These are phyloP conservation scores for Phytopythium kandeliae DNA, from an alignment of 352 stramenopile species.

Conservation along the genomic window DNA sequence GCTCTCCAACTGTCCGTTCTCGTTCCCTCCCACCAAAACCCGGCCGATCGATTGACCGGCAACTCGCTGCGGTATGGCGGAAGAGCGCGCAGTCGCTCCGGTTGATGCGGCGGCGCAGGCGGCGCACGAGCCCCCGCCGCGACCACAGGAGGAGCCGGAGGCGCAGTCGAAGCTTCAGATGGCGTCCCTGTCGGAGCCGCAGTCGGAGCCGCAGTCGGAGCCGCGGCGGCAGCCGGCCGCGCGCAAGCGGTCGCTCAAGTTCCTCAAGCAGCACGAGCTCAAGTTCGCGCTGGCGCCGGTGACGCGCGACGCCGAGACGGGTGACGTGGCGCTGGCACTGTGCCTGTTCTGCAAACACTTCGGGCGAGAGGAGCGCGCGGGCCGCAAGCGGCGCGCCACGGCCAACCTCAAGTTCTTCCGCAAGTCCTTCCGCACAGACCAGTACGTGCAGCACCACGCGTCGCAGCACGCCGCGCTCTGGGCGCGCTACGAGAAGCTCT, in stretches of 20 bases:
- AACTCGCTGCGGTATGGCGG: too few species aligned
- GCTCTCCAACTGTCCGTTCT: not conserved
- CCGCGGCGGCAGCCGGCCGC: too few species aligned
- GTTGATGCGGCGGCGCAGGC: too few species aligned
- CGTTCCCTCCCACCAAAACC: too few species aligned
- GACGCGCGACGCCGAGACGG: conserved; percentile 31
- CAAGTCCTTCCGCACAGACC: conserved; percentile 55
- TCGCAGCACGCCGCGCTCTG: conserved; percentile 45
- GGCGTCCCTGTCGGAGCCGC: too few species aligned
- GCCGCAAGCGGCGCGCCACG: conserved; percentile 47
- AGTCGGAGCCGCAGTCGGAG: too few species aligned
- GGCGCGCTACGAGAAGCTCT: conserved; percentile 34
- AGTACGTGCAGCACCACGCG: conserved; percentile 68
- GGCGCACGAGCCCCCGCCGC: too few species aligned
- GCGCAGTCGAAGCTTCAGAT: too few species aligned
- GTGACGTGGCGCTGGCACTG: conserved; percentile 39
- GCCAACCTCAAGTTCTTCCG: conserved; percentile 71
- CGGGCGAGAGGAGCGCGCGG: conserved; percentile 44
- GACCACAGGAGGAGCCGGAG: too few species aligned
- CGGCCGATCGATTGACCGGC: too few species aligned
- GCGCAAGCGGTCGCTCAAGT: conserved; percentile 33
- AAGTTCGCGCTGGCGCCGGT: conserved; percentile 49
- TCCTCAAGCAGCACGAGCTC: conserved; percentile 41
- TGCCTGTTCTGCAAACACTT: conserved; percentile 68
- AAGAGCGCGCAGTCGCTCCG: too few species aligned